A percentile compares a stretch with the other conserved stretches of the same genome.
phyloP scores from a whole-genome alignment of 2,329 filamentous ascomycete genomes.

The Ceratocystis albifundus region DNA sequence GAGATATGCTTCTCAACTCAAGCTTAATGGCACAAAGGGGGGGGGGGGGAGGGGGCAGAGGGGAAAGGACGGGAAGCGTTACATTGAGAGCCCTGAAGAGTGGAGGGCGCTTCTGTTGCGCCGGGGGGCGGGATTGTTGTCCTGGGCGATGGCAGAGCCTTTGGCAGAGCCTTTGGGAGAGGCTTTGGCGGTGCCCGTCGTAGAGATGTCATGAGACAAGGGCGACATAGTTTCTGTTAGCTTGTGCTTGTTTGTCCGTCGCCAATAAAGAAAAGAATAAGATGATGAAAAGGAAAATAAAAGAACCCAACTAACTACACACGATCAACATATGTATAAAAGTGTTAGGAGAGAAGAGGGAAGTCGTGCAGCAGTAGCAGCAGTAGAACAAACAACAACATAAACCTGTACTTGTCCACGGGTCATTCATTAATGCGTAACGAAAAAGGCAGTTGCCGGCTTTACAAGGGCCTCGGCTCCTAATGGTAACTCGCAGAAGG shows the following conservation, averaged over 20 bases:
- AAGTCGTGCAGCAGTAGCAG: neutral
- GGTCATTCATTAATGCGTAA: neutral
- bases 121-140: constrained; percentile 1
- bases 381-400: neutral
- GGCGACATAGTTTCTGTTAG: neutral
- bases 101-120: constrained; percentile 10
- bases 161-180: neutral
- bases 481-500: neutral
- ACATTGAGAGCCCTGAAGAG: constrained; percentile 18
- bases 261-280: neutral
- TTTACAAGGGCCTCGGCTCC: neutral
- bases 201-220: neutral
- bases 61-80: constrained; percentile 8
- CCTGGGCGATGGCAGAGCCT: neutral
- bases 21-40: neutral
- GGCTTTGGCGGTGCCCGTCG: neutral
- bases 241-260: neutral
- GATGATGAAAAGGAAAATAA: neutral
- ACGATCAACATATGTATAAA: neutral
- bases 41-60: neutral
- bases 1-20: neutral
- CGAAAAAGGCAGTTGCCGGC: neutral
- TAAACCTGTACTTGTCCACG: neutral
- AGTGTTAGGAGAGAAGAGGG: neutral
- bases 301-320: neutral